Base-by-base conservation (phyloP, 1,284 basidiomycete species). In the Veloboletus limbatus region DNA sequence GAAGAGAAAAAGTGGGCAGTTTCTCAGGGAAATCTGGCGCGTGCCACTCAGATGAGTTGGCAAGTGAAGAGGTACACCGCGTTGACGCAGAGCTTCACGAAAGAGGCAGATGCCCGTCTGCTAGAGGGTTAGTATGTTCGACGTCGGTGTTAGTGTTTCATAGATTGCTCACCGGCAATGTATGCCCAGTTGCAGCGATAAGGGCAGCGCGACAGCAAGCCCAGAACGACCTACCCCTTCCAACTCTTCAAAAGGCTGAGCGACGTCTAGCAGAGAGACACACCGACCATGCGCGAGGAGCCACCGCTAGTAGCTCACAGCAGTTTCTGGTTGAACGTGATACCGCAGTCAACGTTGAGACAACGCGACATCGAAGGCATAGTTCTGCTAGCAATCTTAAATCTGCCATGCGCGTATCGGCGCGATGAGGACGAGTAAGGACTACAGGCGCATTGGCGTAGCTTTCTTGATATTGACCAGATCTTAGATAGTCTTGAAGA, bases 1-100 rank as follows among this genome's bases (percentile, higher is more conserved):
- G 88, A 91, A 66, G 88, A 91, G 66, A 76, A 79, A 57, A 88
- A 90, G 63, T 91, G 88, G 88, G 88, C 88, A 3, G 60, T 82
- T 40, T 83, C 85, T 22, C 79, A 85, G 61, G 86, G 86, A 0
- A 88, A 91, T 60, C 56, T 69, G 34, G 81, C 83, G 11, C 76
- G 86, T 35, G 88, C 86, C 17, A 71, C 75, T 21, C 82, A 91
- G 69, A 79, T 90, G 72, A 81, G 79, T 54, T 88, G 85, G 82
- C 84, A 88, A 62, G 84, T 88, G 48, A 83, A 84, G 67, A 77
- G 82, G 17, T 90, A 87, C 62, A 79, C 83, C 26, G 79, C 82
- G 18, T 70, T 90, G 50, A 87, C 85, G 76, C 81, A 88, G 63
- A 87, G 85, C 55, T 89, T 86, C 58, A 81, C 82, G 52, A 73